Percentiles rank a stretch among this genome's conserved stretches.
Evolutionary conservation across 257 asterid species (phyloP).

Genomic region (Galeopsis tetrahit): DNA sequence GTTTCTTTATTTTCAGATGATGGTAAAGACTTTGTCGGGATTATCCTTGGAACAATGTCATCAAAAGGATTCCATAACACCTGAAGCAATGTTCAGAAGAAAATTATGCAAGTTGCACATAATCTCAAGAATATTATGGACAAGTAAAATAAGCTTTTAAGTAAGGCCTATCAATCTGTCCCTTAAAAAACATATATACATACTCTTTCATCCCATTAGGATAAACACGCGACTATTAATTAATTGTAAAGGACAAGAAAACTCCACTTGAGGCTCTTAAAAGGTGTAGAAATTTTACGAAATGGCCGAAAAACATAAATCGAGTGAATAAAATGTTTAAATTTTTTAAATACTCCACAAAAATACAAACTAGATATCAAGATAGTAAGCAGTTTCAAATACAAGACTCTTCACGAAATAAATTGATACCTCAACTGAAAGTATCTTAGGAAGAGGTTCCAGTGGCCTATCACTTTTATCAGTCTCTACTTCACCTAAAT

Average conservation of each 20-base stretch:
- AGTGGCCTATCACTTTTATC: slow-evolving; percentile 80
- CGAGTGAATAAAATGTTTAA: not conserved
- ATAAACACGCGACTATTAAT: not conserved
- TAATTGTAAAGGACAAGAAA: not conserved
- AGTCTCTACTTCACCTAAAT: slow-evolving; percentile 85
- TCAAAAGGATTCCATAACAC: slow-evolving; percentile 98
- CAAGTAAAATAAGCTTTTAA: not conserved
- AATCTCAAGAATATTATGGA: slow-evolving; percentile 23
- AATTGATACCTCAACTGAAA: slow-evolving; percentile 81
- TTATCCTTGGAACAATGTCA: slow-evolving; percentile 78
- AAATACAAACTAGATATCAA: not conserved
- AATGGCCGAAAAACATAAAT: slow-evolving; percentile 8
- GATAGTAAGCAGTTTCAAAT: not conserved
- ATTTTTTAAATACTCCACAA: slow-evolving; percentile 7
- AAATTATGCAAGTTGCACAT: slow-evolving; percentile 25
- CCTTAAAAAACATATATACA: not conserved
- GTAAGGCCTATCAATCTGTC: not conserved
- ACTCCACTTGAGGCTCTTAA: not conserved
- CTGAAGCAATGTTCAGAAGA: slow-evolving; percentile 43
- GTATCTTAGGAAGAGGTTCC: slow-evolving; percentile 85
- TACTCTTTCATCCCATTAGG: not conserved
- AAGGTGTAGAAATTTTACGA: not conserved
- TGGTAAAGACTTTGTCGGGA: slow-evolving; percentile 49
- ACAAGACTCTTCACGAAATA: slow-evolving; percentile 29
- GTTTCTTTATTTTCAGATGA: slow-evolving; percentile 56